phyloP scores from a whole-genome alignment of 495 filamentous ascomycete species.

The Penicillium alfredii region DNA sequence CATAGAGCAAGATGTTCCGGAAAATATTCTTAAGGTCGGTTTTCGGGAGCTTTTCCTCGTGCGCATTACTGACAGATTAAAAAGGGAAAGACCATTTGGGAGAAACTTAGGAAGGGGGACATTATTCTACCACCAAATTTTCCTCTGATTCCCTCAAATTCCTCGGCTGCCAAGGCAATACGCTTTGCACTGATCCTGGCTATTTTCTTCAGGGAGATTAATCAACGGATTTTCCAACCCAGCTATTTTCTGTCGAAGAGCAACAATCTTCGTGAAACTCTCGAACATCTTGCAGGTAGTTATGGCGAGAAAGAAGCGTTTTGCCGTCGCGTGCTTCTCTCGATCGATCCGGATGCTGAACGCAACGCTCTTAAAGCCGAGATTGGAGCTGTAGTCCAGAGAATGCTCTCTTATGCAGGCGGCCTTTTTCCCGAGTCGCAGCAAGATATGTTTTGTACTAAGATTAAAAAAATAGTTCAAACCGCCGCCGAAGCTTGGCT shows the following conservation, averaged over 20 bases:
- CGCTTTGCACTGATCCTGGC: constrained; percentile 15
- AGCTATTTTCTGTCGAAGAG: constrained; percentile 8
- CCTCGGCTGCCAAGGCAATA: constrained; percentile 15
- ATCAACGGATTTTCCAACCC: constrained; percentile 12
- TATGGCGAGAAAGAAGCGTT: constrained; percentile 17
- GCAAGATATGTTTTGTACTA: too few relatives aligned
- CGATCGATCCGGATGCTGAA: too few relatives aligned
- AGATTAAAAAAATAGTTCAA: too few relatives aligned
- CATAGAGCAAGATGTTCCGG: constrained; percentile 8
- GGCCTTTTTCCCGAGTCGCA: too few relatives aligned
- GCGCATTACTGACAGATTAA: constrained; percentile 1
- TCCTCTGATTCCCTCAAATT: constrained; percentile 10
- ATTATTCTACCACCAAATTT: constrained; percentile 2
- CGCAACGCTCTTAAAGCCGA: too few relatives aligned
- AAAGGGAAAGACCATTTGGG: constrained; percentile 5
- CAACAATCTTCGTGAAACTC: constrained; percentile 8
- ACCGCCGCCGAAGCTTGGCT: too few relatives aligned
- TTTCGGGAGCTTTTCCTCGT: background rate
- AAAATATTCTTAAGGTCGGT: constrained; percentile 11
- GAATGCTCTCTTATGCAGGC: too few relatives aligned
- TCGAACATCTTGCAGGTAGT: constrained; percentile 7
- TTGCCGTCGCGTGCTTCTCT: too few relatives aligned
- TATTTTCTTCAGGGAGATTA: constrained; percentile 14
- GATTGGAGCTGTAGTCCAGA: too few relatives aligned
- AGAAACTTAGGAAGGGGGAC: constrained; percentile 6